Percentiles rank a stretch among this genome's conserved stretches.
Conservation (phyloP, 2,329 filamentous ascomycete genomes). For the Pseudogymnoascus sp. region DNA sequence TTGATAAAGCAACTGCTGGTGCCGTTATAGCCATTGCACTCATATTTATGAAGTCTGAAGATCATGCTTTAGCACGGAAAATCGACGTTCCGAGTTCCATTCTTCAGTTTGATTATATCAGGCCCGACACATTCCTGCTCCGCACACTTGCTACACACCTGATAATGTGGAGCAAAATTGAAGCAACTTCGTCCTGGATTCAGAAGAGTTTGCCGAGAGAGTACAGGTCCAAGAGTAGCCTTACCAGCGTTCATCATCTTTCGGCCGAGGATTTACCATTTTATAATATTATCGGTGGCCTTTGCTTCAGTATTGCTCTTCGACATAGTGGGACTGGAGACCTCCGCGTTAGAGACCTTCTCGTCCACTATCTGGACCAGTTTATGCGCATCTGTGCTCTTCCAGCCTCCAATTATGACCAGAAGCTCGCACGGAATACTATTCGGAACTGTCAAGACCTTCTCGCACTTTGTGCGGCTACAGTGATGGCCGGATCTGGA, state of each 20-base stretch:
- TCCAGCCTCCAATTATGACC: slow-evolving; percentile 57
- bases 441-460: slow-evolving; percentile 88
- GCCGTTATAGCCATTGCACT: slow-evolving; percentile 83
- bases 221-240: slow-evolving; percentile 54
- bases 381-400: slow-evolving; percentile 71
- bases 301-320: slow-evolving; percentile 73
- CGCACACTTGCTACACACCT: slow-evolving; percentile 83
- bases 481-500: slow-evolving; percentile 93
- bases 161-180: slow-evolving; percentile 84
- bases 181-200: slow-evolving; percentile 68
- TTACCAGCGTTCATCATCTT: slow-evolving; percentile 53
- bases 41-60: slow-evolving; percentile 96
- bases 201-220: slow-evolving; percentile 60
- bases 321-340: slow-evolving; percentile 69
- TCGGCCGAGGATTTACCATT: slow-evolving; percentile 82
- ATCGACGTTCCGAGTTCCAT: slow-evolving; percentile 86
- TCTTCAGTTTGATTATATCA: slow-evolving; percentile 89
- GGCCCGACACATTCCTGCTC: slow-evolving; percentile 85
- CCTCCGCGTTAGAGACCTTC: slow-evolving; percentile 63
- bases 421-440: slow-evolving; percentile 72
- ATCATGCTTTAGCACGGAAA: slow-evolving; percentile 77
- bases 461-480: slow-evolving; percentile 70
- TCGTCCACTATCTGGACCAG: slow-evolving; percentile 78
- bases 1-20: slow-evolving; percentile 89
- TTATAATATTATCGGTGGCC: slow-evolving; percentile 82